Percentiles rank a stretch among this genome's conserved stretches.
Conservation (phyloP, 495 filamentous ascomycete genomes). For the Peziza echinospora region DNA sequence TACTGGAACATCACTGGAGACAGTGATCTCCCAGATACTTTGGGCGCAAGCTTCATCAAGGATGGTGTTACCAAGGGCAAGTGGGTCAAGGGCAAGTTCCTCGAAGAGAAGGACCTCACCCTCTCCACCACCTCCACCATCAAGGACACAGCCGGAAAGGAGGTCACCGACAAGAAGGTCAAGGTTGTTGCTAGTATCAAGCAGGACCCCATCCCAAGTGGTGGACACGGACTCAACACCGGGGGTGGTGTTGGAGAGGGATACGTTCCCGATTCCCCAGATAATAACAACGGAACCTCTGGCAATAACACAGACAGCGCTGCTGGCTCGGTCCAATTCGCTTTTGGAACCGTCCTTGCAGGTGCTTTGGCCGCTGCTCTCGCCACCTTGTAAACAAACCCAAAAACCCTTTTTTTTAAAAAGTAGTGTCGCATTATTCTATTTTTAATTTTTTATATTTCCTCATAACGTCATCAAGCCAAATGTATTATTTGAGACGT, state of each 20-base stretch:
- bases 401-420: too few relatives aligned
- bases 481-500: too few relatives aligned
- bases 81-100: conserved; percentile 18
- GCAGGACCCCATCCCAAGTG: conserved; percentile 5
- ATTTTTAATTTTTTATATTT: too few relatives aligned
- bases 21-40: conserved; percentile 14
- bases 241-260: conserved; percentile 13
- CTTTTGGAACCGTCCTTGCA: neutral
- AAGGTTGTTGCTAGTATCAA: conserved; percentile 4
- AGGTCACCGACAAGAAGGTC: conserved; percentile 9
- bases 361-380: neutral
- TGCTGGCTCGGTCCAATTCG: neutral
- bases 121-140: conserved; percentile 8
- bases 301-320: neutral
- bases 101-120: neutral
- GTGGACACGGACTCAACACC: conserved; percentile 17
- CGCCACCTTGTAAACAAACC: neutral
- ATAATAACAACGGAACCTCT: neutral
- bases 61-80: conserved; percentile 3
- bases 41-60: conserved; percentile 14
- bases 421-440: too few relatives aligned
- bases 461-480: too few relatives aligned
- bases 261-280: neutral
- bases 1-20: conserved; percentile 16
- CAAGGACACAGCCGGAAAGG: conserved; percentile 5